Evolutionary conservation across 2,329 filamentous ascomycete species (phyloP), one percentile per base, ranked within the genome.

Genomic region (Aspergillus ochraceus): DNA sequence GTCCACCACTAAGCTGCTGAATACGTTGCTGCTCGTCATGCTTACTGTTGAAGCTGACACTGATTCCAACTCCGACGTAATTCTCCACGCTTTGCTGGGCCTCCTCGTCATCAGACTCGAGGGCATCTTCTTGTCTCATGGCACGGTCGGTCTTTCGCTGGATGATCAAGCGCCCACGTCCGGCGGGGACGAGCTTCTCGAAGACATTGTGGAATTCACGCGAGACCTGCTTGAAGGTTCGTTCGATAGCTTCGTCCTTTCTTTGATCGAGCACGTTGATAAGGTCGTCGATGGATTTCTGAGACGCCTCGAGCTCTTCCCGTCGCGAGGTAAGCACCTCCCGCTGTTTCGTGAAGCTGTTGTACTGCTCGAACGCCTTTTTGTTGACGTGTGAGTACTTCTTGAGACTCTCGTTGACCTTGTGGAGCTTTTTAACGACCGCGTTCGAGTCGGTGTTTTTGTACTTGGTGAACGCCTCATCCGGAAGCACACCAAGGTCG

Each of bases 311-410:
- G 11, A 99, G 86, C 74, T 98, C 95, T 68, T 89, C 86, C 53
- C 94, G 87, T 66, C 95, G 90, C 71, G 90, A 90, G 53, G 90
- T 90, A 19, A 99, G 83, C 22, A 90, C 89, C 63, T 97, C 93
- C 59, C 96, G 90, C 77, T 97, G 92, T 54, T 88, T 90, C 8
- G 94, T 97, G 75, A 98, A 99, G 79, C 89, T 96, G 79, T 94
- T 96, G 81, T 98, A 99, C 76, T 99, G 95, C 77, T 99, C 96
- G 73, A 98, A 97, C 0, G 95, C 95, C 79, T 99, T 98, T 80
- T 98, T 99, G 85, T 99, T 99, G 79, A 99, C 93, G 70, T 97
- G 92, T 57, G 92, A 92, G 79, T 95, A 98, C 74, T 97, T 97
- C 80, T 98, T 98, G 57, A 98, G 83, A 0, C 90, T 88, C 68